Evolutionary conservation across 1,284 basidiomycete genomes (phyloP), one percentile per base, ranked within the genome.

Genomic region (Sanghuangporus baumii): DNA sequence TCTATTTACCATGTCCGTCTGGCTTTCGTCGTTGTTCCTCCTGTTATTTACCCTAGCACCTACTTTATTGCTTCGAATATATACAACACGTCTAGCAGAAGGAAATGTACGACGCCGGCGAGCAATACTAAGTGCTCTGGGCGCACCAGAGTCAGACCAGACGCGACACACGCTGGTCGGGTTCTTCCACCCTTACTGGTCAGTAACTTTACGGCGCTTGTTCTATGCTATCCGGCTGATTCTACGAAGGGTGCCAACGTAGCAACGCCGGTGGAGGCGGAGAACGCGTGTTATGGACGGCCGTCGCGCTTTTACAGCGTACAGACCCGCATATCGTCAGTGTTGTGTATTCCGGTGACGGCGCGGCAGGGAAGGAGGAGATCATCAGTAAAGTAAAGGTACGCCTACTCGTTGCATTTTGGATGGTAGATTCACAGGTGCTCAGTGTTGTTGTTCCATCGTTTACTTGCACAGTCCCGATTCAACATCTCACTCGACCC

Each of bases 251-350:
- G 40, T 38, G 18, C 41, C 18, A 6, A 14, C 3, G 36, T 18
- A 97, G 95, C 73, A 97, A 99, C 79, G 95, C 96, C 23, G 96
- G 96, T 0, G 96, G 96, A 11, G 97, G 97, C 12, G 97, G 97
- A 0, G 96, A 99, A 75, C 85, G 96, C 1, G 96, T 99, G 0
- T 77, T 99, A 0, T 99, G 95, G 94, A 89, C 93, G 1, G 96
- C 95, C 0, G 84, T 99, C 20, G 81, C 88, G 0, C 82, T 86
- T 66, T 79, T 94, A 37, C 96, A 98, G 70, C 79, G 82, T 12
- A 79, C 81, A n/a, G 82, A 93, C 62, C 83, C 84, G 1, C 77
- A 90, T 60, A 73, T 89, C 8, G 74, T 97, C n/a, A 87, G 81
- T 55, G 83, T 94, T 6, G 86, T 99, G 34, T 99, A 99, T 74